phyloP scores from a whole-genome alignment of 2,329 filamentous ascomycete genomes.

The Gyromitra esculenta region DNA sequence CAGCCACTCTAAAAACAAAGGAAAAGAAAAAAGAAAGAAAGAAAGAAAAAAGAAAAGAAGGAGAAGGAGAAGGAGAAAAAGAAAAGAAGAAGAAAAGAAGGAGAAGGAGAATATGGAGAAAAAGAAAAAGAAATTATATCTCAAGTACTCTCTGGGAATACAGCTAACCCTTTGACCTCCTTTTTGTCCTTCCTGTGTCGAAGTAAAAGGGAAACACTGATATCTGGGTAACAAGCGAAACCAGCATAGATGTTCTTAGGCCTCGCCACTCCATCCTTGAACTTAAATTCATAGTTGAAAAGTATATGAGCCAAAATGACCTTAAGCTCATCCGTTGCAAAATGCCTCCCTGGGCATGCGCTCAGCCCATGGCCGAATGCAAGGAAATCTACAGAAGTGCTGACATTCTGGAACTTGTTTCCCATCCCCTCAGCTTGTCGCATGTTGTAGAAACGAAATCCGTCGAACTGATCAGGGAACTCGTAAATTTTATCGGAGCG shows the following conservation, averaged over 20 bases:
- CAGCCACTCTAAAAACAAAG: too few species aligned
- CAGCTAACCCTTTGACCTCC: not conserved
- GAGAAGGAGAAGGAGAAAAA: too few species aligned
- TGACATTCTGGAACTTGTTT: conserved; percentile 39
- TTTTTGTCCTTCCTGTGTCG: not conserved
- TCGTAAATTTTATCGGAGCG: conserved; percentile 59
- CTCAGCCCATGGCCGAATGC: conserved; percentile 60
- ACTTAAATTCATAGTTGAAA: conserved; percentile 60
- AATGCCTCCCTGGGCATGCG: conserved; percentile 61
- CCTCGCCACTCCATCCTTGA: conserved; percentile 4
- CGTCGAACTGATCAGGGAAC: conserved; percentile 61
- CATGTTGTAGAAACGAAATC: conserved; percentile 61
- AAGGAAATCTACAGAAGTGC: conserved; percentile 59
- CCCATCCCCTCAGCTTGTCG: conserved; percentile 57
- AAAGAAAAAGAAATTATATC: not conserved
- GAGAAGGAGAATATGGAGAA: not conserved
- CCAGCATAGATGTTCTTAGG: not conserved
- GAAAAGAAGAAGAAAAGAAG: not conserved
- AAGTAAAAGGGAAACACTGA: conserved; percentile 1
- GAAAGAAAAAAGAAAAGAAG: too few species aligned
- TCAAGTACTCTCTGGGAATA: not conserved
- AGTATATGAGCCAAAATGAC: conserved; percentile 60
- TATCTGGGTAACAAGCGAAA: not conserved
- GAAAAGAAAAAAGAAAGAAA: too few species aligned
- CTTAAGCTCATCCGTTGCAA: conserved; percentile 61